Percentiles rank a stretch among this genome's conserved stretches.
Conservation (phyloP, 352 stramenopile species). For the Phytophthora hybrid region DNA sequence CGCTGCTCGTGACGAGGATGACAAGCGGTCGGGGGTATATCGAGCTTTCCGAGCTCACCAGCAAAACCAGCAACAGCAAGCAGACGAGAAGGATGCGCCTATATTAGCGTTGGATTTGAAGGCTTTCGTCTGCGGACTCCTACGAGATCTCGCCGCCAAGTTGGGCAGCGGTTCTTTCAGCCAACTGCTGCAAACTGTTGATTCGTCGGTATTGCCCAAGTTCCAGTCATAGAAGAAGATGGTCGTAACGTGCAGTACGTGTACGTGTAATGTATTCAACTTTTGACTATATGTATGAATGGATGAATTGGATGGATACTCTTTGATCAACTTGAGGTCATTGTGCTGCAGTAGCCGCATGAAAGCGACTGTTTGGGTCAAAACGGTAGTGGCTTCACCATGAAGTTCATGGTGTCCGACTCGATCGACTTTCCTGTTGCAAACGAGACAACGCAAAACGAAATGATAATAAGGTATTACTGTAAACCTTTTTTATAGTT, state of each 20-base stretch:
- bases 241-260: neutral
- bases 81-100: constrained; percentile 44
- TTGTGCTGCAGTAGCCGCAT: too few species aligned
- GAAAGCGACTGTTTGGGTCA: too few species aligned
- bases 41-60: constrained; percentile 59
- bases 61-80: constrained; percentile 34
- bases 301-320: too few species aligned
- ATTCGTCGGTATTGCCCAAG: constrained; percentile 64
- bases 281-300: neutral
- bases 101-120: constrained; percentile 59
- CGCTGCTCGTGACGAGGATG: constrained; percentile 21
- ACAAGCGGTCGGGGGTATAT: constrained; percentile 47
- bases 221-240: constrained; percentile 50
- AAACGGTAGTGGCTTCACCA: too few species aligned
- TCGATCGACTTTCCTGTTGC: too few species aligned
- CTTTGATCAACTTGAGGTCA: too few species aligned
- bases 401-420: too few species aligned
- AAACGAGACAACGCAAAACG: too few species aligned
- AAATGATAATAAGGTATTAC: too few species aligned
- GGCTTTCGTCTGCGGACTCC: constrained; percentile 42
- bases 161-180: constrained; percentile 55
- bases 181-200: constrained; percentile 64
- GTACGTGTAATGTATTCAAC: neutral
- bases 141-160: constrained; percentile 53
- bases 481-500: too few species aligned